Conservation (phyloP, 305 asterid genomes). For the Fraxinus platypoda region DNA sequence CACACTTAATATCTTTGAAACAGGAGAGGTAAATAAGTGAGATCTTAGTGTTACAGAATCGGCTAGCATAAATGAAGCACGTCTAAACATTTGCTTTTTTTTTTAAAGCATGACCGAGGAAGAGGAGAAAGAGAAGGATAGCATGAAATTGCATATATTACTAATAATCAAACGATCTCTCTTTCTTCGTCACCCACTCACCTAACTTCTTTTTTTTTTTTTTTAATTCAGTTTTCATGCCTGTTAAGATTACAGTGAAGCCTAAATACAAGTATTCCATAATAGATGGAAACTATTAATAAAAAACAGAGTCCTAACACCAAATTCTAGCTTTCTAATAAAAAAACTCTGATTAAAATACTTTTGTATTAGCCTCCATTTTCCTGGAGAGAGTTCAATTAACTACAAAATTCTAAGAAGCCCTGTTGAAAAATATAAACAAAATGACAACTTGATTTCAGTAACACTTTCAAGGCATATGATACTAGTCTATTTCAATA, state of each 20-base stretch:
- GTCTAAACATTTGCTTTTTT: neutral
- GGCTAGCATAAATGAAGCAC: neutral
- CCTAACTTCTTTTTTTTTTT: neutral
- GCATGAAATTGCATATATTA: neutral
- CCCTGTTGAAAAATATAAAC: neutral
- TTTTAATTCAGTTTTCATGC: too few relatives aligned
- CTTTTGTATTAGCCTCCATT: neutral
- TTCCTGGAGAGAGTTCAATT: neutral
- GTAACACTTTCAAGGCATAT: neutral
- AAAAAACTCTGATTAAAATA: neutral
- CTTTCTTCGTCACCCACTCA: neutral
- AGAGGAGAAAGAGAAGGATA: neutral
- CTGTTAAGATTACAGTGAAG: neutral
- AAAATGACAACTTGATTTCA: constrained; percentile 3
- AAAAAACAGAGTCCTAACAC: neutral
- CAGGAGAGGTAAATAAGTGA: constrained; percentile 1
- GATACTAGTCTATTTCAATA: too few relatives aligned
- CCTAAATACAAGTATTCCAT: neutral
- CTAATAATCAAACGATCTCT: neutral
- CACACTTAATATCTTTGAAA: constrained; percentile 88
- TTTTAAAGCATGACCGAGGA: neutral
- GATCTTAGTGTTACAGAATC: neutral
- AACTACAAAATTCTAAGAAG: neutral
- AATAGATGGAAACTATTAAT: neutral
- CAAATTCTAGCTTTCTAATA: neutral